Percentiles rank a stretch among this genome's conserved stretches.
These are phyloP conservation scores for Zalaria obscura DNA, from an alignment of 2,329 filamentous ascomycete species.

Conservation along the genomic window DNA sequence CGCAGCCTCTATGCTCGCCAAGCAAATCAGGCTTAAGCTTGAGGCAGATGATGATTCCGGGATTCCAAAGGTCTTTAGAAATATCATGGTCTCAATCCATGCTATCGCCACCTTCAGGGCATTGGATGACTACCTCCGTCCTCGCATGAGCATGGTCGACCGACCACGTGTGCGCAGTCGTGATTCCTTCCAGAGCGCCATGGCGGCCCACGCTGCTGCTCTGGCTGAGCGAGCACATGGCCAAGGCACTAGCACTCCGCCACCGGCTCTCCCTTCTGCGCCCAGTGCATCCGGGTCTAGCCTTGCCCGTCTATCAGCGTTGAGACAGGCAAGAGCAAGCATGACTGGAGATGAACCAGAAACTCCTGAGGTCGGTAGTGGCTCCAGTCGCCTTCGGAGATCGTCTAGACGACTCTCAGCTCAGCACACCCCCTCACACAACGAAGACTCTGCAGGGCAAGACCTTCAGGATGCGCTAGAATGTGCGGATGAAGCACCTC, in stretches of 20 bases:
- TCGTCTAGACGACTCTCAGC: slow-evolving; percentile 17
- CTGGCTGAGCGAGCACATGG: slow-evolving; percentile 8
- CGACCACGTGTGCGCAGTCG: slow-evolving; percentile 46
- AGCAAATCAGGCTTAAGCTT: slow-evolving; percentile 81
- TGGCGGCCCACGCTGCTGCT: slow-evolving; percentile 60
- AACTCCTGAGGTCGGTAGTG: slow-evolving; percentile 3
- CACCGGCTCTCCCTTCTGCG: not conserved
- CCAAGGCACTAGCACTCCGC: slow-evolving; percentile 9
- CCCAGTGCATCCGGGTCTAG: not conserved
- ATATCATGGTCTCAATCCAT: slow-evolving; percentile 97
- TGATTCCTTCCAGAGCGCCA: slow-evolving; percentile 50
- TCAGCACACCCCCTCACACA: slow-evolving; percentile 8
- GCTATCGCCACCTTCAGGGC: slow-evolving; percentile 97
- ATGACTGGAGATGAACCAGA: not conserved
- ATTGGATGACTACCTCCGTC: slow-evolving; percentile 86
- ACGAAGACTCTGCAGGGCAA: slow-evolving; percentile 38
- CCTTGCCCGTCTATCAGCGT: too few relatives aligned
- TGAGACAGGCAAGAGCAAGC: too few relatives aligned
- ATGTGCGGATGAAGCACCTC: slow-evolving; percentile 80
- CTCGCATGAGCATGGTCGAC: slow-evolving; percentile 71
- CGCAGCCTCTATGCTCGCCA: slow-evolving; percentile 88
- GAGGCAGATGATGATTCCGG: slow-evolving; percentile 82
- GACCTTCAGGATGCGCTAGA: slow-evolving; percentile 59
- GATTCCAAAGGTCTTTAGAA: slow-evolving; percentile 74
- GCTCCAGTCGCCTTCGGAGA: slow-evolving; percentile 12